Percentiles rank a stretch among this genome's conserved stretches.
These are phyloP conservation scores for Penicillium silybi DNA, from an alignment of 495 filamentous ascomycete species.

Conservation along the genomic window DNA sequence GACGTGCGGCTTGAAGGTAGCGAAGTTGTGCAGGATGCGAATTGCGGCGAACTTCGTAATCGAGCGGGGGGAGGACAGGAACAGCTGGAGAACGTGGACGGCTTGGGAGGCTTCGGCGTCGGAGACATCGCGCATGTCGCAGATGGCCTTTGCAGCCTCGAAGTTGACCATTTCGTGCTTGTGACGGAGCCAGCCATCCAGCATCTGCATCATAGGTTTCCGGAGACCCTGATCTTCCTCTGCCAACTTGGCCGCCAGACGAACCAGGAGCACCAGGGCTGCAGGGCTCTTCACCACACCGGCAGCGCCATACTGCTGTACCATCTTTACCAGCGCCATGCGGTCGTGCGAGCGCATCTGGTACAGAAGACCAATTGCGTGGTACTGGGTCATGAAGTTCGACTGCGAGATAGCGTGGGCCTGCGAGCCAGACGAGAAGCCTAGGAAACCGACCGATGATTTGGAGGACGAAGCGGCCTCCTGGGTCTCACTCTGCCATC, in stretches of 20 bases:
- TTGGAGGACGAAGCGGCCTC: slow-evolving; percentile 90
- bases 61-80: slow-evolving; percentile 92
- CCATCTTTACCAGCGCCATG: slow-evolving; percentile 99
- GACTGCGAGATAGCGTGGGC: slow-evolving; percentile 63
- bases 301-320: slow-evolving; percentile 90
- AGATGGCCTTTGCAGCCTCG: slow-evolving; percentile 96
- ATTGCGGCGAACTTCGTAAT: slow-evolving; percentile 98
- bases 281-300: slow-evolving; percentile 93
- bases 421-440: slow-evolving; percentile 72
- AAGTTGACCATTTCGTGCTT: slow-evolving; percentile 99
- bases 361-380: slow-evolving; percentile 95
- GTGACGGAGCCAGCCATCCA: slow-evolving; percentile 95
- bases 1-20: slow-evolving; percentile 88
- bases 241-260: slow-evolving; percentile 89
- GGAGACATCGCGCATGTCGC: slow-evolving; percentile 86
- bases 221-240: slow-evolving; percentile 86
- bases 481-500: slow-evolving; percentile 99
- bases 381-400: slow-evolving; percentile 96
- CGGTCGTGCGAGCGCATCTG: slow-evolving; percentile 97
- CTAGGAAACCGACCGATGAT: slow-evolving; percentile 82
- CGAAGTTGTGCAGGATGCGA: slow-evolving; percentile 92
- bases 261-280: slow-evolving; percentile 85
- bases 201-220: slow-evolving; percentile 89
- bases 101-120: slow-evolving; percentile 90
- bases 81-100: slow-evolving; percentile 91